Evolutionary conservation across 2,329 filamentous ascomycete species (phyloP), one percentile per base, ranked within the genome.

Genomic region (Chalaropsis ovoidea): DNA sequence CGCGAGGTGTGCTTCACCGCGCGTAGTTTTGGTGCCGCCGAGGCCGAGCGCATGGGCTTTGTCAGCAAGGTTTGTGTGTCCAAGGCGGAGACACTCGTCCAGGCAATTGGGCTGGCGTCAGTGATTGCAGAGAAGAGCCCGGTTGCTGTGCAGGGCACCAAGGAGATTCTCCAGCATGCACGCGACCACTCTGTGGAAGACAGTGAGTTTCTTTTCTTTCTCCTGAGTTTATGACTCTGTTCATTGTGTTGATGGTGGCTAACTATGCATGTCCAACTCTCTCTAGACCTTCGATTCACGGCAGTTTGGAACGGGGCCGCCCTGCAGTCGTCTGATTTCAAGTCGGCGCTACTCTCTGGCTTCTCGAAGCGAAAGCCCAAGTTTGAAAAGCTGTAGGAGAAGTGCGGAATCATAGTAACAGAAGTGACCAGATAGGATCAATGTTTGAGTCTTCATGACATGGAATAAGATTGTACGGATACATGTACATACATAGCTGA

Each of bases 271-370:
- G n/a, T n/a, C n/a, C 24, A 49, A 10, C 13, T 13, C 10, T 17
- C 15, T 65, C 22, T 69, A 86, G 85, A 85, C 60, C 76, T 97
- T 73, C 83, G 84, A 67, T 96, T 96, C 75, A 95, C 92, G 3
- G 81, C 84, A 11, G 81, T 94, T 0, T 96, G 92, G 93, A 97
- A 97, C 73, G 82, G 85, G 70, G 88, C 85, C 1, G 88, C 89
- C 72, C 73, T 96, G 70, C 92, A 96, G 78, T 88, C 89, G 6
- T 78, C 80, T 63, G 93, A 97, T 78, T 81, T 96, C 54, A 77
- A 83, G 72, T 78, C 81, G 67, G 90, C 92, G 0, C 79, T 96
- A 73, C 72, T 88, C 73, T 89, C 88, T 47, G 88, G 88, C 8
- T 74, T 96, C 69, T 81, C 88, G 75, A 95, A 88, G 81, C 86